phyloP scores from a whole-genome alignment of 176 grass and related monocot genomes.

The Echinochloa phyllopogon region DNA sequence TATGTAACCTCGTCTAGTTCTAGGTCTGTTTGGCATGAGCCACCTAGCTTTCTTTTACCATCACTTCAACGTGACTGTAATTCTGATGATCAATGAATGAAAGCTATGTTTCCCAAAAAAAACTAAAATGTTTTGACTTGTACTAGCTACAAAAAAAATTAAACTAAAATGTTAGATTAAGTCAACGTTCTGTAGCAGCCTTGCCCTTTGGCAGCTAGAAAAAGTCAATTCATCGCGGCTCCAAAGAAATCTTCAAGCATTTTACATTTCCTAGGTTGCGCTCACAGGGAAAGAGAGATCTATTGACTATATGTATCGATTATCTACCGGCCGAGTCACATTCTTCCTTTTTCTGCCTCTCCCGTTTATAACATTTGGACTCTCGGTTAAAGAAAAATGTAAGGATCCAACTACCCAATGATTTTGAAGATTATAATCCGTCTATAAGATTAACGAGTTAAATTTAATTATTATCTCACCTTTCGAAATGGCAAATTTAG shows the following conservation, averaged over 20 bases:
- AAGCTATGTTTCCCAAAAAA: no score
- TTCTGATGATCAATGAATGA: no score
- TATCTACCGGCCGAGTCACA: neutral
- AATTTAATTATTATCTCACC: neutral
- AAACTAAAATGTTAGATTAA: neutral
- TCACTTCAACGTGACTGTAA: no score
- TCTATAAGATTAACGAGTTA: neutral
- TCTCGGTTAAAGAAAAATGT: neutral
- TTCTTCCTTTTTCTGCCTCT: neutral
- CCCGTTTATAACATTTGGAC: conserved; percentile 29
- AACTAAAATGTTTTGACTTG: neutral
- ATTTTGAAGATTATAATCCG: neutral
- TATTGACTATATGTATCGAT: neutral
- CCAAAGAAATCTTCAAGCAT: conserved; percentile 30
- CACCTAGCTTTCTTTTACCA: no score
- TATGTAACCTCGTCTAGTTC: no score
- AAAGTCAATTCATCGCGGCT: neutral
- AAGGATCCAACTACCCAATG: neutral
- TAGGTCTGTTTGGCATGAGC: no score
- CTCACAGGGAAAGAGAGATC: neutral
- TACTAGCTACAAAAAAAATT: neutral
- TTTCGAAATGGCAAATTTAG: neutral
- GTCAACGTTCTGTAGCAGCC: neutral
- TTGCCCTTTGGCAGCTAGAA: neutral
- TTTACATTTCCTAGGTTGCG: neutral